Evolutionary conservation across 208 protist genomes (phyloP).

Genomic region (Hexamita inflata): DNA sequence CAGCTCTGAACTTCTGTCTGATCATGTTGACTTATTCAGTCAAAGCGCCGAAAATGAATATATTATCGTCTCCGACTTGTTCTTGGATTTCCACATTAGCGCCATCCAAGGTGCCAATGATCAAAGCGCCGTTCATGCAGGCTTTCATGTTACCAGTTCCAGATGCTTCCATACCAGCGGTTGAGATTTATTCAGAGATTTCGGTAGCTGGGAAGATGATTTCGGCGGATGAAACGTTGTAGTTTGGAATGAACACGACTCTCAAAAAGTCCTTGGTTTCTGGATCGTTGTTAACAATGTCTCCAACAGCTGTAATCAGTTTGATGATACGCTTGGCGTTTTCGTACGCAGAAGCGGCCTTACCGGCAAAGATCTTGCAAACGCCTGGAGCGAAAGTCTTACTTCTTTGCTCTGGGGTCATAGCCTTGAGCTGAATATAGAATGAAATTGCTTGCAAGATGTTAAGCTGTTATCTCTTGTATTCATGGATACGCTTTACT

Average conservation of each 20-base stretch:
- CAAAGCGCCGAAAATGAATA: slow-evolving; percentile 59
- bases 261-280: slow-evolving; percentile 52
- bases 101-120: slow-evolving; percentile 66
- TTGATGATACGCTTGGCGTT: slow-evolving; percentile 67
- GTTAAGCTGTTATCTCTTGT: slow-evolving; percentile 69
- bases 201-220: slow-evolving; percentile 63
- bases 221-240: slow-evolving; percentile 61
- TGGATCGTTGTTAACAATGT: slow-evolving; percentile 59
- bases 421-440: slow-evolving; percentile 53
- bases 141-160: slow-evolving; percentile 72
- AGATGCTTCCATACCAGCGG: slow-evolving; percentile 52
- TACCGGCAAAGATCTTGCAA: slow-evolving; percentile 60
- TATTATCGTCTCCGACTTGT: slow-evolving; percentile 57
- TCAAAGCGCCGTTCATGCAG: slow-evolving; percentile 59
- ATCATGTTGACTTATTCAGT: slow-evolving; percentile 46
- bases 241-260: slow-evolving; percentile 67
- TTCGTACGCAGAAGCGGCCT: slow-evolving; percentile 61
- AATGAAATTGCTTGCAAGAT: slow-evolving; percentile 53
- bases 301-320: slow-evolving; percentile 59
- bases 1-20: slow-evolving; percentile 12
- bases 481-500: slow-evolving; percentile 72
- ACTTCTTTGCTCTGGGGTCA: slow-evolving; percentile 34
- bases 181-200: slow-evolving; percentile 66
- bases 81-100: slow-evolving; percentile 67
- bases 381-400: slow-evolving; percentile 32